Base-by-base conservation (phyloP, 306 rosid species). In the Cucurbita argyrosperma region DNA sequence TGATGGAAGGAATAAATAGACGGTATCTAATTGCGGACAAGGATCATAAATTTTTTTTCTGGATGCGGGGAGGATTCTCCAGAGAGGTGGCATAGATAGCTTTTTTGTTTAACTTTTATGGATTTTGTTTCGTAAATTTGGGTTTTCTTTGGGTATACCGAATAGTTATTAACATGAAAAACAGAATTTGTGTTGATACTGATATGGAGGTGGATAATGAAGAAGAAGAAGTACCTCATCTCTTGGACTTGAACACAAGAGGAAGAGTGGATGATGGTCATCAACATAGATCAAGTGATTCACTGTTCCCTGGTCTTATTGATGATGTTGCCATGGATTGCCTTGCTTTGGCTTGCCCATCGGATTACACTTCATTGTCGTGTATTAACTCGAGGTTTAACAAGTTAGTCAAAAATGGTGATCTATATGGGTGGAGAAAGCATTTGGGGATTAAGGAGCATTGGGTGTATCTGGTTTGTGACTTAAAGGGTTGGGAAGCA, bases 201-300 rank as follows among this genome's bases (percentile, higher is more conserved):
- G 39, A 1, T 49, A 76, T 76, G 78, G 78, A 62, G 57, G 70
- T 30, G 55, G 68, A 57, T n/a, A 37, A 18, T 63, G 61, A 63
- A 62, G 73, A 63, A 61, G 66, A 60, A 59, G 42, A 61, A 76
- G 59, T 75, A 26, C 42, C 46, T 61, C 67, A 75, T 60, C 38
- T 60, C 68, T 58, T 56, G 37, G 52, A 72, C 52, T 72, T 56
- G 15, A 72, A 39, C 80, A 15, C 51, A 38, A 75, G 64, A 71
- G 94, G 85, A 60, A 83, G 85, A 82, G 85, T 78, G 84, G 78
- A 76, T 85, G 95, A 86, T 86, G 96, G 87, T 78, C 82, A 83
- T 55, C 82, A 80, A 79, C 52, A 60, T 52, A 86, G 90, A 78
- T 85, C 97, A 84, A 86, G 83, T 85, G 92, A 89, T 77, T 89